Percentiles rank a stretch among this genome's conserved stretches.
Conservation (phyloP, 2,329 filamentous ascomycete species). For the Graphiopsis chlorocephala region DNA sequence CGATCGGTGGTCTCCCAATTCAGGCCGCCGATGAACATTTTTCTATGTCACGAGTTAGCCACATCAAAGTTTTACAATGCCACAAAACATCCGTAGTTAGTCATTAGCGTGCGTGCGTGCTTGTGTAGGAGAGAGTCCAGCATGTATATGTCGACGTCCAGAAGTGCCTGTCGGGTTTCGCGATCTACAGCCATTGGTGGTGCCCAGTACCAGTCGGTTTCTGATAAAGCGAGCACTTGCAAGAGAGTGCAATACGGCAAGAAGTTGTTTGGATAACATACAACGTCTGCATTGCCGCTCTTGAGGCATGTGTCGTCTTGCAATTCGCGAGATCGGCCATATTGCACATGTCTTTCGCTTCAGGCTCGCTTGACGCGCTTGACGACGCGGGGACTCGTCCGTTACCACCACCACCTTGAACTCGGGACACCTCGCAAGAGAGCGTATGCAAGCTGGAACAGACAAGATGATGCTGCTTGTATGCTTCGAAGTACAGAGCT, state of each 20-base stretch:
- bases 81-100: not conserved
- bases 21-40: slow-evolving; percentile 98
- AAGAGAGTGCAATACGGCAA: not conserved
- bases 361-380: not conserved
- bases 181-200: not conserved
- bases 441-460: slow-evolving; percentile 10
- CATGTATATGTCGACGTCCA: not conserved
- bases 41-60: slow-evolving; percentile 55
- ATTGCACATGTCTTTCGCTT: not conserved
- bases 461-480: slow-evolving; percentile 15
- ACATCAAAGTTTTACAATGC: not conserved
- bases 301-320: not conserved
- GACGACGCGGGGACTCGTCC: not conserved
- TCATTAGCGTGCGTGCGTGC: slow-evolving; percentile 14
- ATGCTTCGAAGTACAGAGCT: slow-evolving; percentile 17
- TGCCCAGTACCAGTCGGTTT: not conserved
- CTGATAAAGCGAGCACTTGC: not conserved
- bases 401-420: not conserved
- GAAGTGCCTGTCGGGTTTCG: not conserved
- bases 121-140: not conserved
- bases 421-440: not conserved
- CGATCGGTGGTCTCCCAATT: slow-evolving; percentile 99
- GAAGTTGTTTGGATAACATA: not conserved
- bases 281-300: not conserved
- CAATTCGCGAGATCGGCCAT: not conserved